phyloP scores from a whole-genome alignment of 2,329 filamentous ascomycete species.

The Clonostachys byssicola region DNA sequence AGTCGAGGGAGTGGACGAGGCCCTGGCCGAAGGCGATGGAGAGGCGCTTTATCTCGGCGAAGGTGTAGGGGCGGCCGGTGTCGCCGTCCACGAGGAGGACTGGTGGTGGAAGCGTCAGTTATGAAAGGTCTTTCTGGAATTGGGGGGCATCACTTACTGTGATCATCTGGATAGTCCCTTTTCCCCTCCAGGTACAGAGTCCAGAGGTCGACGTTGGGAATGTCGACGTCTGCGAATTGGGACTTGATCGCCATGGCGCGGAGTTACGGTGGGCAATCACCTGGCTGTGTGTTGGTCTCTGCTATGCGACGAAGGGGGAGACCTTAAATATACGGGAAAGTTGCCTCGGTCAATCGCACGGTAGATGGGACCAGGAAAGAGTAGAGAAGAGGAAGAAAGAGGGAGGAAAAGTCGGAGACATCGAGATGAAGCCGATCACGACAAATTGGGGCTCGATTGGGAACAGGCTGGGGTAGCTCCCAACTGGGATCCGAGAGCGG shows the following conservation, averaged over 20 bases:
- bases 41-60: constrained; percentile 57
- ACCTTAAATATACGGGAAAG: no score
- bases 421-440: no score
- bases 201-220: constrained; percentile 78
- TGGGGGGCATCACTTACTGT: constrained; percentile 46
- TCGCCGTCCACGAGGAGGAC: constrained; percentile 76
- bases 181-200: constrained; percentile 68
- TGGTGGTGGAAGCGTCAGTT: constrained; percentile 23
- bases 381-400: no score
- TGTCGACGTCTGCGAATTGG: constrained; percentile 56
- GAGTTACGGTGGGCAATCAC: no score
- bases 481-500: no score
- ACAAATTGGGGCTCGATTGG: no score
- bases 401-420: no score
- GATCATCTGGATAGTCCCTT: constrained; percentile 67
- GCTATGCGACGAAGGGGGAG: no score
- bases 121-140: neutral
- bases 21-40: constrained; percentile 78
- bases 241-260: constrained; percentile 67
- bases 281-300: no score
- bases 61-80: constrained; percentile 66
- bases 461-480: no score
- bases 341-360: no score
- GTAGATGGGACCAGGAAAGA: no score
- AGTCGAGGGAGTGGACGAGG: constrained; percentile 68